Percentiles rank a stretch among this genome's conserved stretches.
These are phyloP conservation scores for Globisporangium canariense DNA, from an alignment of 352 stramenopile genomes.

Conservation along the genomic window DNA sequence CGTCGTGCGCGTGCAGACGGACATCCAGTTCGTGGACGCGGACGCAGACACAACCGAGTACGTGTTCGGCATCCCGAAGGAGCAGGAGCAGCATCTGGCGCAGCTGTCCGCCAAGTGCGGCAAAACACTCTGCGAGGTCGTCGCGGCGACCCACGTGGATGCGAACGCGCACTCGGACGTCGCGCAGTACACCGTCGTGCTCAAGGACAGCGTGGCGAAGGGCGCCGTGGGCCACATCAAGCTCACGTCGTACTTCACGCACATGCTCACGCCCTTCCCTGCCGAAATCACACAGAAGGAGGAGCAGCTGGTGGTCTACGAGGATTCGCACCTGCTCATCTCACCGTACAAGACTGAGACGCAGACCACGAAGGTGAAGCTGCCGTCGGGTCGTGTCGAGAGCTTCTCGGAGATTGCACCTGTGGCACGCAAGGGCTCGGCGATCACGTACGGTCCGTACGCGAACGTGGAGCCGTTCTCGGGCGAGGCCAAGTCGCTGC, in stretches of 20 bases:
- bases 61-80: constrained; percentile 54
- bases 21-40: constrained; percentile 74
- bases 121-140: constrained; percentile 67
- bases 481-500: constrained; percentile 30
- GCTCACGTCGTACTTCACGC: constrained; percentile 76
- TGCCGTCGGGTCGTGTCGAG: constrained; percentile 72
- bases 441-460: constrained; percentile 80
- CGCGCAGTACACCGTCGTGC: constrained; percentile 67
- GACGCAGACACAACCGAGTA: constrained; percentile 56
- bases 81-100: constrained; percentile 50
- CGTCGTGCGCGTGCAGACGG: constrained; percentile 69
- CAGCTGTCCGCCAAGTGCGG: constrained; percentile 69
- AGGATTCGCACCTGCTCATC: constrained; percentile 57
- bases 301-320: constrained; percentile 83
- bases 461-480: constrained; percentile 48
- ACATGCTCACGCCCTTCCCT: constrained; percentile 75
- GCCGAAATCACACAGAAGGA: constrained; percentile 75
- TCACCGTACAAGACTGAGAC: constrained; percentile 75
- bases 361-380: constrained; percentile 85
- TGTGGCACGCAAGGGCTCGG: constrained; percentile 64
- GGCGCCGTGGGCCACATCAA: constrained; percentile 62
- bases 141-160: constrained; percentile 34
- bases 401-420: constrained; percentile 58
- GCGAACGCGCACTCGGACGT: constrained; percentile 27
- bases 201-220: constrained; percentile 53